Base-by-base conservation (phyloP, 108 stramenopile species). In the Cyclotella baltica region DNA sequence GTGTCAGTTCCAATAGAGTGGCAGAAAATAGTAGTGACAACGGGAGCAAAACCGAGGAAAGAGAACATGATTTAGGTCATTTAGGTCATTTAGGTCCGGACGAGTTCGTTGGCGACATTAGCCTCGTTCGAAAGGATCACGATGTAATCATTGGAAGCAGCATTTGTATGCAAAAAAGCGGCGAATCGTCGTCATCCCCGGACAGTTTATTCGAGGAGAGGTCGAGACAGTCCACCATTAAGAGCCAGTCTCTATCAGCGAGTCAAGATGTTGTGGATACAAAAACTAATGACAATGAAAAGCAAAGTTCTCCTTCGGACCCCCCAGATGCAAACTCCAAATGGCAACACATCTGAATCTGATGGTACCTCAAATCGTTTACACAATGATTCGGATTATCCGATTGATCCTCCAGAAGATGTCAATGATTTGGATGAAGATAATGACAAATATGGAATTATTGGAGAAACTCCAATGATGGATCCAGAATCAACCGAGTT, bases 131-230 rank as follows among this genome's bases (percentile, higher is more conserved):
- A 43, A 43, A 43, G 3, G 55, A 55, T 25, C 23, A 25, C 25
- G 25, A 55, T 22, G 55, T 23, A 27, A n/a, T 48, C 4, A 23
- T 55, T 23, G 55, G 25, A 55, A 55, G 55, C 25, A 55, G 25
- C 1, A 27, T 55, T 55, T 27, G 25, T 25, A 27, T 27, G 33
- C 8, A 48, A 25, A 30, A 20, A 22, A 33, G 1, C 0, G n/a
- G 62, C n/a, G 68, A 70, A 30, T 35, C 57, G 30, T 31, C 48
- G 15, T 74, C 80, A n/a, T 81, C 80, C 15, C 80, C 80, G 19
- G 80, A 81, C 35, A 74, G 73, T 22, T 61, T 81, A 28, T 81
- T 81, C 27, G 80, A 81, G 37, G 80, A 81, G 56, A 74, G 80
- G 80, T 74, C 73, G 10, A 57, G 67, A 37, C 78, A 80, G 58